These are phyloP conservation scores for Rhodotorula sphaerocarpa DNA, from an alignment of 768 basidiomycete genomes.

Conservation along the genomic window DNA sequence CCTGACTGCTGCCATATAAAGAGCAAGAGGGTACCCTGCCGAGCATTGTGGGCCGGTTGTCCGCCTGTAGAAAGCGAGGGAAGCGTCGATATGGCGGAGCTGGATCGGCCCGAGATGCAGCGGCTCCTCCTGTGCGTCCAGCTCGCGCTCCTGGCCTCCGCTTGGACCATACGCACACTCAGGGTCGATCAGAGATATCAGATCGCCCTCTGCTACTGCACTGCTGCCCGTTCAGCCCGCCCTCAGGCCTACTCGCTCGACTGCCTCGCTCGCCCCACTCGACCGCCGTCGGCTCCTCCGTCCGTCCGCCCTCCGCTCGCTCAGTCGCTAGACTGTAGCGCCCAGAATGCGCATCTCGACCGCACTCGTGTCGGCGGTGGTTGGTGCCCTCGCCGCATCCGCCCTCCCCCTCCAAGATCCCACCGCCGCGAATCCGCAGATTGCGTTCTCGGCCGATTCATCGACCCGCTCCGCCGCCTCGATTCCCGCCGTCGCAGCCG, in stretches of 20 bases:
- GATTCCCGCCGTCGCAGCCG: constrained; percentile 2
- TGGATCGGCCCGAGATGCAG: too few relatives aligned
- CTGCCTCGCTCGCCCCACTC: background rate
- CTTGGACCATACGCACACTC: too few relatives aligned
- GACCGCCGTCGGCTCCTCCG: background rate
- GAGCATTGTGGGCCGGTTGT: background rate
- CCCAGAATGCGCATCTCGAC: background rate
- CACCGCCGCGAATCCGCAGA: constrained; percentile 2
- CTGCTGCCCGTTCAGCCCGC: too few relatives aligned
- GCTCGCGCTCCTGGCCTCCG: too few relatives aligned
- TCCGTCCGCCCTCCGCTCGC: background rate
- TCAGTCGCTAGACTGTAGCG: background rate
- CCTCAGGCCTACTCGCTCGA: too few relatives aligned
- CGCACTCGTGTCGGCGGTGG: background rate
- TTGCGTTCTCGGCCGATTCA: constrained; percentile 16
- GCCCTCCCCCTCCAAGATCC: constrained; percentile 9
- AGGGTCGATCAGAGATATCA: too few relatives aligned
- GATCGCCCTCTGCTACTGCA: too few relatives aligned
- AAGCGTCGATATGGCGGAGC: too few relatives aligned
- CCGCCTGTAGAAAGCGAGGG: background rate
- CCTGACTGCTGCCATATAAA: too few relatives aligned
- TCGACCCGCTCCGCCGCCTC: too few relatives aligned
- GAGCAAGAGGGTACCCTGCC: constrained; percentile 9
- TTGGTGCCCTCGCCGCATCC: background rate
- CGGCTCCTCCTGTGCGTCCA: too few relatives aligned